Percentiles rank a stretch among this genome's conserved stretches.
Conservation (phyloP, 805 yeast species). For the Wickerhamomyces canadensis region DNA sequence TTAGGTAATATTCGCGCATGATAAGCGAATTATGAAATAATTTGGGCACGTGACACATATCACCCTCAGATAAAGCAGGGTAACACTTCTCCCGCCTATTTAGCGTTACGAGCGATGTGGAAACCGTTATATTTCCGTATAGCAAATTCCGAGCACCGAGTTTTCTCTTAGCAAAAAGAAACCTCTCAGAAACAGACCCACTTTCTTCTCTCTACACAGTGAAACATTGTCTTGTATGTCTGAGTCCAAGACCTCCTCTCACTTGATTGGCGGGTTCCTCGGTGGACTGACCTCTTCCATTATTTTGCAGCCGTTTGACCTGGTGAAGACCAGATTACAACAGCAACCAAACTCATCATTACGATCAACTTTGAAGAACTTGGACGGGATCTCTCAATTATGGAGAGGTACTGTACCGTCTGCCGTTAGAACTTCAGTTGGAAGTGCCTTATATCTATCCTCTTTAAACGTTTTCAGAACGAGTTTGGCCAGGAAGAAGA, state of each 20-base stretch:
- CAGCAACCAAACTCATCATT: slow-evolving; percentile 38
- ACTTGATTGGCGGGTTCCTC: slow-evolving; percentile 71
- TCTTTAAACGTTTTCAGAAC: slow-evolving; percentile 59
- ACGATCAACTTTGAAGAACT: slow-evolving; percentile 29
- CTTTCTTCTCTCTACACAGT: not conserved
- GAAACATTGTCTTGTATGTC: slow-evolving; percentile 1
- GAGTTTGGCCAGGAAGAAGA: slow-evolving; percentile 33
- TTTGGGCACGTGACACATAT: no score
- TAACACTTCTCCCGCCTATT: no score
- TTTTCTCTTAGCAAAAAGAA: no score
- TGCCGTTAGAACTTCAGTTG: slow-evolving; percentile 82
- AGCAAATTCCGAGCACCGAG: no score
- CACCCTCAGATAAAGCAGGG: no score
- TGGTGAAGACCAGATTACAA: slow-evolving; percentile 83
- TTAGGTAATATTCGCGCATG: no score
- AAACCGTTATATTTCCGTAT: no score
- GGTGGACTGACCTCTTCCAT: slow-evolving; percentile 85
- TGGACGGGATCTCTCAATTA: slow-evolving; percentile 39
- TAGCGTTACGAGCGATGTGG: no score
- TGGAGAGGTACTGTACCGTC: slow-evolving; percentile 97
- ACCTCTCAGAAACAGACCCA: no score
- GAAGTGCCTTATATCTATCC: slow-evolving; percentile 82
- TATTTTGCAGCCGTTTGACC: slow-evolving; percentile 80
- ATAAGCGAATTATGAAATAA: no score
- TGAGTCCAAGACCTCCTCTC: slow-evolving; percentile 31